Conservation (phyloP, 108 stramenopile species). For the Cyclotella sp. region DNA sequence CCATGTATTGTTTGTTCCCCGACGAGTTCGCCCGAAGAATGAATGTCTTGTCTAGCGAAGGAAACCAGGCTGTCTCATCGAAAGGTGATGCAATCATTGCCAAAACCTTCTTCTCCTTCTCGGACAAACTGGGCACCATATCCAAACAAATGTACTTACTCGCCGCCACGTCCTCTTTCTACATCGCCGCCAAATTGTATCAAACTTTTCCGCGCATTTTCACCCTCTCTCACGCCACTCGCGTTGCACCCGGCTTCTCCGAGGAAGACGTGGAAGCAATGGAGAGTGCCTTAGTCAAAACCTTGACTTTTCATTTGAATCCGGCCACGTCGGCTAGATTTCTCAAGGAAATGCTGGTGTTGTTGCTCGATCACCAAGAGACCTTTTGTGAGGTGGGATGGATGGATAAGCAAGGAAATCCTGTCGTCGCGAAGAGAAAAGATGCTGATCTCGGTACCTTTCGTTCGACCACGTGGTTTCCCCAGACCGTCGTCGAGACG, state of each 20-base stretch:
- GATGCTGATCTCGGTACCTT: background rate
- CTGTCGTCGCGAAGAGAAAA: background rate
- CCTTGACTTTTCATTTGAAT: conserved; percentile 15
- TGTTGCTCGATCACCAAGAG: conserved; percentile 5
- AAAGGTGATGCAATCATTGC: background rate
- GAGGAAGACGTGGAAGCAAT: conserved; percentile 15
- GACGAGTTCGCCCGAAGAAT: background rate
- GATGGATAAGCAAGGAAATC: background rate
- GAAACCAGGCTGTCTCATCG: background rate
- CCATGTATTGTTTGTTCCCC: conserved; percentile 25
- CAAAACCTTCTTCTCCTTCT: background rate
- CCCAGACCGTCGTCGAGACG: conserved; percentile 4
- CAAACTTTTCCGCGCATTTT: conserved; percentile 1
- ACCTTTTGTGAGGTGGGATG: background rate
- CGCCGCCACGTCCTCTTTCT: conserved; percentile 24
- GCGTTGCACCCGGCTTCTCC: background rate
- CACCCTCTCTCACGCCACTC: background rate
- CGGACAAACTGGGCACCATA: background rate
- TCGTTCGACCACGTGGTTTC: conserved; percentile 9
- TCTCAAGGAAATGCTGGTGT: conserved; percentile 6
- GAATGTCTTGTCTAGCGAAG: background rate
- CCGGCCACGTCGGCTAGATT: conserved; percentile 6
- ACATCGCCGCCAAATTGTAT: conserved; percentile 16
- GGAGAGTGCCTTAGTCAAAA: conserved; percentile 14
- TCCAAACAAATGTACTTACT: background rate